These are phyloP conservation scores for Penicillium sp. DNA, from an alignment of 2,329 filamentous ascomycete genomes.

Conservation along the genomic window DNA sequence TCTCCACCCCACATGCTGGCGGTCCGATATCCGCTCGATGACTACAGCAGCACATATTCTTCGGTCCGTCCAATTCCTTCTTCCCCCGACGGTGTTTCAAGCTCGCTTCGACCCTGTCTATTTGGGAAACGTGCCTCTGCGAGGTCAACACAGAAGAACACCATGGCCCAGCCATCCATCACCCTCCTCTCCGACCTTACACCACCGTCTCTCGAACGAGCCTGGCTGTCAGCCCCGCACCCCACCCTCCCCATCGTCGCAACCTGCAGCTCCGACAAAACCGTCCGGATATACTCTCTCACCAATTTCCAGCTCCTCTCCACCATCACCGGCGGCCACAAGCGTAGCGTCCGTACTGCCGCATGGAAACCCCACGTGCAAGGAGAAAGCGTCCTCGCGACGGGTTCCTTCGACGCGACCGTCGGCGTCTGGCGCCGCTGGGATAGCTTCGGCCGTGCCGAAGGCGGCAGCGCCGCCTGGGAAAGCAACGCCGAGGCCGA, in stretches of 20 bases:
- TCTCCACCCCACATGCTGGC: conserved; percentile 10
- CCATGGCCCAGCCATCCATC: conserved; percentile 21
- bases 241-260: conserved; percentile 82
- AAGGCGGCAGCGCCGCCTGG: conserved; percentile 15
- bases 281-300: conserved; percentile 83
- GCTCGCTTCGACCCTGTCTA: background rate
- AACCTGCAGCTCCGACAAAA: conserved; percentile 79
- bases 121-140: background rate
- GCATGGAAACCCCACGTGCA: conserved; percentile 77
- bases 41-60: background rate
- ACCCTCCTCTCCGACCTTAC: conserved; percentile 47
- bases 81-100: conserved; percentile 1
- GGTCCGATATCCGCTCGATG: background rate
- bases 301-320: conserved; percentile 72
- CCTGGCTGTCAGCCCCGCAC: conserved; percentile 82
- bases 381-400: conserved; percentile 71
- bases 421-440: conserved; percentile 76
- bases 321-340: conserved; percentile 78
- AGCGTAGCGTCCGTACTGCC: conserved; percentile 75
- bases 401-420: conserved; percentile 88
- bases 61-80: conserved; percentile 9
- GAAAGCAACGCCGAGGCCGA: conserved; percentile 22
- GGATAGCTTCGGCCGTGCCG: conserved; percentile 38
- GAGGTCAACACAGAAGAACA: background rate
- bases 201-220: conserved; percentile 54